phyloP scores from a whole-genome alignment of 1,139 yeast genomes.

The Debaryomycetaceae sp. region DNA sequence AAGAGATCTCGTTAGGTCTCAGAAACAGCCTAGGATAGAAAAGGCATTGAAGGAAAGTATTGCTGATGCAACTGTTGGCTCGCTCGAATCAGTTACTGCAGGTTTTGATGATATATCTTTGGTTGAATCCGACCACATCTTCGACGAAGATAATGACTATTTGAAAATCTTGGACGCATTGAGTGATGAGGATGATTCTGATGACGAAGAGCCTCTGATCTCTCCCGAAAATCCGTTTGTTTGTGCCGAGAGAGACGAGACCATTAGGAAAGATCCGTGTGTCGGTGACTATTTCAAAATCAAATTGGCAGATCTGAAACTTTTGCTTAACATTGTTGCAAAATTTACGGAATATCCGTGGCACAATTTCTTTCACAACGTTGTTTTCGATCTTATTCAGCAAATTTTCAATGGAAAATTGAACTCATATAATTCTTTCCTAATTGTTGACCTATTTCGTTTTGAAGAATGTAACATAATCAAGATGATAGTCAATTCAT shows the following conservation, averaged over 20 bases:
- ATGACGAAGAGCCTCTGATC: constrained; percentile 46
- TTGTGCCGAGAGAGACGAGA: constrained; percentile 31
- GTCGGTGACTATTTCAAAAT: constrained; percentile 46
- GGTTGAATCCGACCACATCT: constrained; percentile 20
- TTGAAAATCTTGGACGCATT: constrained; percentile 13
- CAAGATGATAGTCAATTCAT: constrained; percentile 30
- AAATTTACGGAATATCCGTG: constrained; percentile 42
- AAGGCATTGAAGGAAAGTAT: constrained; percentile 32
- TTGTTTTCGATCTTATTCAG: constrained; percentile 47
- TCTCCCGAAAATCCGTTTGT: constrained; percentile 49
- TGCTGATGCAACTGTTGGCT: constrained; percentile 9
- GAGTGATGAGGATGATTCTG: constrained; percentile 29
- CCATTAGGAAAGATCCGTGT: constrained; percentile 34
- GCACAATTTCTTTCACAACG: constrained; percentile 51
- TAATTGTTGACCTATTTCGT: constrained; percentile 42
- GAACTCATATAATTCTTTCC: constrained; percentile 45
- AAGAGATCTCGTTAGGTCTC: constrained; percentile 34
- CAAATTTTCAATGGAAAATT: constrained; percentile 49
- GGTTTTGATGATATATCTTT: constrained; percentile 40
- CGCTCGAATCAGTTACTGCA: constrained; percentile 27
- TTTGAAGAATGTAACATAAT: constrained; percentile 30
- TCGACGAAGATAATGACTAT: not conserved
- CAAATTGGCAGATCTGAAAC: constrained; percentile 37
- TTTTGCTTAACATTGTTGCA: constrained; percentile 30
- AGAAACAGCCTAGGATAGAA: constrained; percentile 26